Percentiles rank a stretch among this genome's conserved stretches.
Evolutionary conservation across 2,329 filamentous ascomycete genomes (phyloP).

Genomic region (Nigrospora oryzae): DNA sequence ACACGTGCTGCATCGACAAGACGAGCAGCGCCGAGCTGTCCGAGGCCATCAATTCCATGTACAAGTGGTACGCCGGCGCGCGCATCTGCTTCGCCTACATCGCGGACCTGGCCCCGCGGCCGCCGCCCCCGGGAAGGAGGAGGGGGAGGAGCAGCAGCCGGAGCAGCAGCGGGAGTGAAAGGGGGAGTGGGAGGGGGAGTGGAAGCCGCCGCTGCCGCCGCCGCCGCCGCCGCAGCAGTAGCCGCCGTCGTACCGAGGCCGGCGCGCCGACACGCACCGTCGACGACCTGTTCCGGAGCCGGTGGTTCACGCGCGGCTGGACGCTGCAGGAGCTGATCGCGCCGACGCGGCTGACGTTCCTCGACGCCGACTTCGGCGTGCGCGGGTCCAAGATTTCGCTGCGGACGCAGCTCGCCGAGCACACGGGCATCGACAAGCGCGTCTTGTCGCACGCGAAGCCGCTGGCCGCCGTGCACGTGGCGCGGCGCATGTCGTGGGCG

Average conservation of each 20-base stretch:
- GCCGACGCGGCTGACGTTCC: neutral
- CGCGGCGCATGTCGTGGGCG: slow-evolving; percentile 6
- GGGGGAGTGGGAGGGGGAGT: too few species aligned
- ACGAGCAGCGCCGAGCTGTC: neutral
- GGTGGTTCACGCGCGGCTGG: slow-evolving; percentile 2
- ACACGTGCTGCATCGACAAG: slow-evolving; percentile 3
- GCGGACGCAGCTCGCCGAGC: neutral
- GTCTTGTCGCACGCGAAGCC: neutral
- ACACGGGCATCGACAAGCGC: neutral
- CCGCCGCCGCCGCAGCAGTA: too few species aligned
- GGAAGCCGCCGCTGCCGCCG: too few species aligned
- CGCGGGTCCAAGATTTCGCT: neutral
- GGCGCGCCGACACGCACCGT: neutral
- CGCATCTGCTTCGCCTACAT: neutral
- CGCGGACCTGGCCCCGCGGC: slow-evolving; percentile 6
- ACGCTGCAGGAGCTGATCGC: slow-evolving; percentile 2
- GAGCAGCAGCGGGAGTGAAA: too few species aligned
- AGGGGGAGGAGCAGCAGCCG: too few species aligned
- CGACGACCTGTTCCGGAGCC: neutral
- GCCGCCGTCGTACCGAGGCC: neutral
- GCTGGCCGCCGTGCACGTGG: slow-evolving; percentile 1
- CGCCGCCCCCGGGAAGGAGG: slow-evolving; percentile 29
- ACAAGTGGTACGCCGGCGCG: neutral
- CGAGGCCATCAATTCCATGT: slow-evolving; percentile 3
- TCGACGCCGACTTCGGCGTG: neutral